Evolutionary conservation across 148 eudicot species (phyloP), one percentile per base, ranked within the genome.

Genomic region (Pharnaceum exiguum): DNA sequence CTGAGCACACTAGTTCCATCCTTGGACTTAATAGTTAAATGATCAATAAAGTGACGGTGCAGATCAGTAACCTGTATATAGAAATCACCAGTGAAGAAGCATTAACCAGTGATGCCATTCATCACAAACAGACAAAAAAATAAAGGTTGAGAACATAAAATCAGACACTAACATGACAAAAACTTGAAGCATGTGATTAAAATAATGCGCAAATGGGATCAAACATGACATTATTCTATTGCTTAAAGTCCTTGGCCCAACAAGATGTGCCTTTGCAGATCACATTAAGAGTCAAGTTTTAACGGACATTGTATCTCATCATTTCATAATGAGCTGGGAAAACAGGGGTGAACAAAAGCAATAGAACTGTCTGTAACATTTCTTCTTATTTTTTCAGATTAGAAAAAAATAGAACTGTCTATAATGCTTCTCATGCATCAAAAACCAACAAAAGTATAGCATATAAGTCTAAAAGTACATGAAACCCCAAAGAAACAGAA

Each of bases 1-100:
- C 70, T 69, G 54, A 93, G 96, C 38, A 78, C 87, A 39, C 95
- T 95, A 69, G 68, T 73, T 42, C 96, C 94, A 40, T 88, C 79
- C 48, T 72, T 62, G 18, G 96, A 83, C 44, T 89, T 87, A 67
- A 93, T 88, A 60, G 83, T 83, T 43, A 93, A 81, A 67, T 93
- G 89, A 75, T 93, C 96, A 71, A 93, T 93, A 30, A 81, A 77
- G 77, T 93, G 99, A 15, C 96, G 85, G 55, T 93, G 96, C 58
- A 93, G 76, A 66, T 93, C 99, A 17, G 89, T 79, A 49, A 88
- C 89, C 96, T 88, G 83, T 23, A 63, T 23, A 59, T 22, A 55
- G 16, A 61, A 1, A 28, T 4, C 32, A 19, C 44, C 37, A 27
- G 50, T 36, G 16, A 36, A 66, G 35, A 27, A 62, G 15, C 13